Conservation (phyloP, 164 flowering plant genomes). For the Sedum album region DNA sequence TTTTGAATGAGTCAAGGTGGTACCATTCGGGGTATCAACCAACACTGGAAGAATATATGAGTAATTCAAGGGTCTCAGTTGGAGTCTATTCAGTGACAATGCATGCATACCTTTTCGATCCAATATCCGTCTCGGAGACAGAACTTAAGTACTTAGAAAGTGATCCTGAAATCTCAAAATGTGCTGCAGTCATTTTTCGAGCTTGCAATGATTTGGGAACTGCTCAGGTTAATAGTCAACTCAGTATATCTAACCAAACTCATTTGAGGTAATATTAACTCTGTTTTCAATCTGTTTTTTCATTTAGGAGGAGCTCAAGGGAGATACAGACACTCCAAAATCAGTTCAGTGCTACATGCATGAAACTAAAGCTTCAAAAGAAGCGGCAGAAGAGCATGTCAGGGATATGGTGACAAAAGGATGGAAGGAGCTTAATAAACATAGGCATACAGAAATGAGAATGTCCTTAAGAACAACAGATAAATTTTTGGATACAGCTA, state of each 20-base stretch:
- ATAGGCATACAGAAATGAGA: neutral
- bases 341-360: conserved; percentile 16
- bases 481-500: conserved; percentile 15
- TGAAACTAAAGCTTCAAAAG: conserved; percentile 7
- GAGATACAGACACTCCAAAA: conserved; percentile 14
- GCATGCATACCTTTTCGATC: conserved; percentile 13
- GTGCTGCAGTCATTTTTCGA: conserved; percentile 17
- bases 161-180: conserved; percentile 9
- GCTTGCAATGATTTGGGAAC: conserved; percentile 18
- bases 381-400: conserved; percentile 14
- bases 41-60: conserved; percentile 18
- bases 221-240: conserved; percentile 3
- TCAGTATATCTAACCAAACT: neutral
- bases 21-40: conserved; percentile 19
- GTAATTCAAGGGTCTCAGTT: conserved; percentile 21
- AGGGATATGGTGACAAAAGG: neutral
- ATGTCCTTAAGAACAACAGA: conserved; percentile 3
- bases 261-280: too few species aligned
- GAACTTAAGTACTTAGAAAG: neutral
- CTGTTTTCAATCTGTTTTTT: neutral
- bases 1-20: conserved; percentile 22
- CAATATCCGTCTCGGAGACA: neutral
- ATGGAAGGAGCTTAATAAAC: conserved; percentile 20
- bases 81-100: conserved; percentile 18
- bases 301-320: conserved; percentile 14